Percentiles rank a stretch among this genome's conserved stretches.
These are phyloP conservation scores for Flammula alnicola DNA, from an alignment of 1,284 basidiomycete species.

Conservation along the genomic window DNA sequence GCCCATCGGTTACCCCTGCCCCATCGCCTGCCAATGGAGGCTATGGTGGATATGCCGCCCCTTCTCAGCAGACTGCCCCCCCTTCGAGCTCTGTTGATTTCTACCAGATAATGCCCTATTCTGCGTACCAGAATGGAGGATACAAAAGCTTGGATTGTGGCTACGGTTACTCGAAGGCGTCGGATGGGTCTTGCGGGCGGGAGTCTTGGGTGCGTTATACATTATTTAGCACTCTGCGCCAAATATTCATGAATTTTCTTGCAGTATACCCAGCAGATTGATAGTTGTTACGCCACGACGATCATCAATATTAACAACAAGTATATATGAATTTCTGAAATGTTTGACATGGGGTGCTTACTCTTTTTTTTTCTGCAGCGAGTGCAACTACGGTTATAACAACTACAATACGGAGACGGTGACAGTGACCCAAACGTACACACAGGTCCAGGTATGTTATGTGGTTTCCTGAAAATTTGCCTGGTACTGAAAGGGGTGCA, in stretches of 20 bases:
- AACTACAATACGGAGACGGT: slow-evolving; percentile 12
- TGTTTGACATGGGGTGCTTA: slow-evolving; percentile 3
- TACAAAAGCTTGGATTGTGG: slow-evolving; percentile 69
- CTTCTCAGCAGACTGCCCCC: slow-evolving; percentile 46
- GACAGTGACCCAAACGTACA: slow-evolving; percentile 11
- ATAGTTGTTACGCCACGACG: slow-evolving; percentile 68
- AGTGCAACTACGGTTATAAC: slow-evolving; percentile 26
- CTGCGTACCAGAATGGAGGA: slow-evolving; percentile 60
- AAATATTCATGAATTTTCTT: slow-evolving; percentile 4
- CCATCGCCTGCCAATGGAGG: slow-evolving; percentile 16
- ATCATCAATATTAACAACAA: slow-evolving; percentile 52
- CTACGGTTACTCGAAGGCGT: slow-evolving; percentile 62
- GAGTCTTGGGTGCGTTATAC: slow-evolving; percentile 57
- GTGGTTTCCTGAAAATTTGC: not conserved
- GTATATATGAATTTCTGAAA: slow-evolving; percentile 32
- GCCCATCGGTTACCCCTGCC: slow-evolving; percentile 20
- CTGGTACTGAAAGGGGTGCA: not conserved
- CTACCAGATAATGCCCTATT: slow-evolving; percentile 58
- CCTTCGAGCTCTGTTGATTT: slow-evolving; percentile 44
- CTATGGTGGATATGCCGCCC: slow-evolving; percentile 29
- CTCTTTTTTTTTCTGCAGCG: slow-evolving; percentile 15
- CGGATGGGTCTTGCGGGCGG: slow-evolving; percentile 56
- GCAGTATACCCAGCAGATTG: slow-evolving; percentile 41
- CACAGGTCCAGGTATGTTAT: slow-evolving; percentile 8
- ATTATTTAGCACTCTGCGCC: slow-evolving; percentile 4